Evolutionary conservation across 176 grass and related monocot species (phyloP).

Genomic region (Raddia guianensis): DNA sequence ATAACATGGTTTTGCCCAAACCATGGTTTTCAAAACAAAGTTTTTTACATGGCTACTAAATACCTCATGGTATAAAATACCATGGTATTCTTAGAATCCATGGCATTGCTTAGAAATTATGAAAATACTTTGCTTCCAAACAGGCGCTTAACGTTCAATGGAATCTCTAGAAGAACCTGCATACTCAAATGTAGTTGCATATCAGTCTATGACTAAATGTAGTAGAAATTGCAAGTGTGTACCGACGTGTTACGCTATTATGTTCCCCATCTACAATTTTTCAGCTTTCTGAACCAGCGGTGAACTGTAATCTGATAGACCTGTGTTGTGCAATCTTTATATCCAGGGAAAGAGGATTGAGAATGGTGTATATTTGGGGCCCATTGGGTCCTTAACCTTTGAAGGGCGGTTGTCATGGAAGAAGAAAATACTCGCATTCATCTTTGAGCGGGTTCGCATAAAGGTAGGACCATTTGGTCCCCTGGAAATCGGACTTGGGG

Average conservation of each 20-base stretch:
- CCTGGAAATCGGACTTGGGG: conserved; percentile 57
- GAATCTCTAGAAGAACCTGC: background rate
- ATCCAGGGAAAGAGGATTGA: conserved; percentile 76
- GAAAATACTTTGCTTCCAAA: too few species aligned
- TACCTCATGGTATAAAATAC: too few species aligned
- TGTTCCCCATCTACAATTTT: background rate
- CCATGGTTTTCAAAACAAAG: too few species aligned
- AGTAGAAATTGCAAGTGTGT: background rate
- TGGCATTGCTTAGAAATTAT: too few species aligned
- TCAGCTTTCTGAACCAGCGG: background rate
- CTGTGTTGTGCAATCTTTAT: conserved; percentile 13
- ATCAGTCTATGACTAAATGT: background rate
- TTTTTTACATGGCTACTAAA: too few species aligned
- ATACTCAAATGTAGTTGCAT: background rate
- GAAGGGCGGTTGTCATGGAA: conserved; percentile 88
- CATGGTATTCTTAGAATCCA: too few species aligned
- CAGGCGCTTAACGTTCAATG: background rate
- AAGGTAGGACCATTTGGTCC: conserved; percentile 77
- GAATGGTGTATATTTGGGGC: conserved; percentile 83
- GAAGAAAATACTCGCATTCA: conserved; percentile 87
- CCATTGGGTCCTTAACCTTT: conserved; percentile 65
- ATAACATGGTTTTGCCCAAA: too few species aligned
- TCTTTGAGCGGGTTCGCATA: conserved; percentile 68
- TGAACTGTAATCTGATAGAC: background rate
- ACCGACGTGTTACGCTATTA: background rate